Conservation (phyloP, 148 eudicot genomes). For the Vaccinium corymbosum region DNA sequence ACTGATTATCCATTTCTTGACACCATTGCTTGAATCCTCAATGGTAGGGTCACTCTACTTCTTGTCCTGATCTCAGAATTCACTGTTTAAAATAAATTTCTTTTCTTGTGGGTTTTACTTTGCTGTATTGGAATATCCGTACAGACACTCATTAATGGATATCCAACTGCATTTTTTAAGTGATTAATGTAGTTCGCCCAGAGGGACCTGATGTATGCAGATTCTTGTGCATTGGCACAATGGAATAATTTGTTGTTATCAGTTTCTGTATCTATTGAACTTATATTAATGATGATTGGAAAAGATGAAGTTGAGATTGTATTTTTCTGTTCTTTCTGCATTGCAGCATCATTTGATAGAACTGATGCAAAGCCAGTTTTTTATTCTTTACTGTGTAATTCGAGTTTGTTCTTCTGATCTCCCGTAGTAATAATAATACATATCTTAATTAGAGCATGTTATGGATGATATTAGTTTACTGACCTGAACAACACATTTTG, state of each 20-base stretch:
- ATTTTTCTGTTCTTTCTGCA: neutral
- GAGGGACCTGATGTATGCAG: neutral
- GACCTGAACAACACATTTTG: neutral
- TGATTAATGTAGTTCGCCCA: neutral
- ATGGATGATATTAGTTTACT: neutral
- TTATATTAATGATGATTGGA: neutral
- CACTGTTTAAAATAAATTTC: neutral
- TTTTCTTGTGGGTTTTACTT: neutral
- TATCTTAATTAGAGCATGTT: neutral
- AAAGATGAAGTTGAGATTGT: neutral
- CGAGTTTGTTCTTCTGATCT: neutral
- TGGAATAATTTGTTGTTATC: neutral
- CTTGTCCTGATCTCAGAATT: neutral
- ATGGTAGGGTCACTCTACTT: neutral
- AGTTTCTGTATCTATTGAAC: neutral
- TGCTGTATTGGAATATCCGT: neutral
- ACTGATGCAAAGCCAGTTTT: neutral
- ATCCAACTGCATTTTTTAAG: neutral
- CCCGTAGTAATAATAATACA: neutral
- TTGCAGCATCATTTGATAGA: neutral
- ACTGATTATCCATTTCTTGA: conserved; percentile 49
- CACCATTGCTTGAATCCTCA: neutral
- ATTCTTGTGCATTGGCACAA: neutral
- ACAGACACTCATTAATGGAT: neutral
- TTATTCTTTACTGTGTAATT: neutral